Base-by-base conservation (phyloP, 371 early-diverging fungal species). In the Fennellomyces sp. region DNA sequence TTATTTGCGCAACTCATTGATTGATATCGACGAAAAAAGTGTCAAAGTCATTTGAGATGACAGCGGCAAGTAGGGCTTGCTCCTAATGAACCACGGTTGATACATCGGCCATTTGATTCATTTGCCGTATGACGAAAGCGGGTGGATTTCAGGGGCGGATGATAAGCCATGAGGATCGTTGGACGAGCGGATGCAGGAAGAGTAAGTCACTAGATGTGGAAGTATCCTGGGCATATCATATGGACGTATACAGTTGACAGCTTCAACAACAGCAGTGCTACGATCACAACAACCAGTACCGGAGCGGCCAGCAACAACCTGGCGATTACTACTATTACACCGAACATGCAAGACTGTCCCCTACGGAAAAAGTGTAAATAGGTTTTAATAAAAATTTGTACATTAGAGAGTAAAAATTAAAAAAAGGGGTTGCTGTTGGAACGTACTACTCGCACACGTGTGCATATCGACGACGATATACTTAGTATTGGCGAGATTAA, bases 101-200 rank as follows among this genome's bases (percentile, higher is more conserved):
- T 76, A 68, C 38, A 76, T 76, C 73, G 76, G 73, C 19, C 73
- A 63, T 28, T 66, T 76, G 76, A 66, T 76, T 36, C 73, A 73
- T 58, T 53, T 76, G 0, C 56, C 57, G 31, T 19, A 73, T 7
- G 48, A 63, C 38, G n/a, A 30, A 17, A 45, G 42, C 13, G 33
- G 51, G 3, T n/a, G 36, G 0, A 65, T 76, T n/a, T 21, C 36
- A 68, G 41, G 76, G 76, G 2, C 73, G 73, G 73, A 50, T 76
- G 41, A 73, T 76, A n/a, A 70, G 69, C 28, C 63, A 73, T 29
- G 76, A 76, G 51, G 56, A 35, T 36, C 60, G 29, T 31, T 48
- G 26, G 52, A 63, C 4, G 41, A 52, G 7, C 27, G 30, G 6
- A 56, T 53, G 25, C 57, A 68, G 52, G 66, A 66, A 11, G 76